Evolutionary conservation across 1,284 basidiomycete genomes (phyloP).

Genomic region (Boletus nobilissimus): DNA sequence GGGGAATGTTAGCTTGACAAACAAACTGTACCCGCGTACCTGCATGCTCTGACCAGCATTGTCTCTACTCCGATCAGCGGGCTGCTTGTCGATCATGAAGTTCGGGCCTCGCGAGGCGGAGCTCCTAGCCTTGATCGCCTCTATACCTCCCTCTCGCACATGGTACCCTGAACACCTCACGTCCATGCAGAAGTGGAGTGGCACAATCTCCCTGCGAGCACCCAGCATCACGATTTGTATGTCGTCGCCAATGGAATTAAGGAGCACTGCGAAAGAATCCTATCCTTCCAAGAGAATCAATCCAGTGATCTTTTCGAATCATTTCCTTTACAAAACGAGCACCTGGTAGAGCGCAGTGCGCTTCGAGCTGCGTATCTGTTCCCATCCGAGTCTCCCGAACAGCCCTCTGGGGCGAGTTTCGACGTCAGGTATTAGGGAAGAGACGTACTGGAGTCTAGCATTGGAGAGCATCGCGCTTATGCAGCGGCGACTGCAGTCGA

Average conservation of each 20-base stretch:
- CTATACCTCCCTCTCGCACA: conserved; percentile 48
- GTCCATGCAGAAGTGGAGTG: conserved; percentile 51
- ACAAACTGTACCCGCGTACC: conserved; percentile 53
- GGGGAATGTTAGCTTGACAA: conserved; percentile 46
- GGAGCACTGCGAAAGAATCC: conserved; percentile 39
- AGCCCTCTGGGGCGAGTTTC: background rate
- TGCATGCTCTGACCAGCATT: conserved; percentile 61
- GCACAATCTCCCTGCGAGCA: conserved; percentile 30
- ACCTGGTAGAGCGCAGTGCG: conserved; percentile 33
- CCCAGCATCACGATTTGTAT: conserved; percentile 50
- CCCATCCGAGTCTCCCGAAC: conserved; percentile 16
- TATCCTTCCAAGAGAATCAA: conserved; percentile 16
- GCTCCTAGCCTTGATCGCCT: conserved; percentile 49
- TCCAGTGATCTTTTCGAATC: background rate
- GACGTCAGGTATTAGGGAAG: conserved; percentile 36
- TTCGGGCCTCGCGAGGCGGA: conserved; percentile 44
- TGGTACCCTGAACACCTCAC: conserved; percentile 54
- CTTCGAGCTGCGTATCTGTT: conserved; percentile 24
- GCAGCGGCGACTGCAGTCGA: conserved; percentile 22
- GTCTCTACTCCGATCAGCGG: conserved; percentile 50
- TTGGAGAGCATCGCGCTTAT: conserved; percentile 33
- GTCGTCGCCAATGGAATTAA: conserved; percentile 43
- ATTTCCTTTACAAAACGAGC: conserved; percentile 19
- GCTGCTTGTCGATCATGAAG: conserved; percentile 52
- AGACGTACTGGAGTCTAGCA: conserved; percentile 18